A percentile compares a stretch with the other conserved stretches of the same genome.
These are phyloP conservation scores for Sequoiadendron giganteum DNA, from an alignment of 75 land plant genomes.

Conservation along the genomic window DNA sequence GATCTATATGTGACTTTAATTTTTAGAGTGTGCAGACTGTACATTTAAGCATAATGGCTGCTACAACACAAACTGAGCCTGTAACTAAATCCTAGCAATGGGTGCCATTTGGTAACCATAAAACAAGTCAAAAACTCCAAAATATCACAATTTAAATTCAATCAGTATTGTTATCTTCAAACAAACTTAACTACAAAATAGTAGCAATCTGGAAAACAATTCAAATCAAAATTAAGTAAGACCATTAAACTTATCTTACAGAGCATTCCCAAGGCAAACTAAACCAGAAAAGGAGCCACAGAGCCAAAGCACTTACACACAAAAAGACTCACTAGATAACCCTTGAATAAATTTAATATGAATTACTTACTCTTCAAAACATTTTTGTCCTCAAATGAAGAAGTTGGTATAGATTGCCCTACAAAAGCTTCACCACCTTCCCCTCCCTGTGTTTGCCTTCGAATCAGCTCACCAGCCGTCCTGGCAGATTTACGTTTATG, in stretches of 20 bases:
- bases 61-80: not conserved
- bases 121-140: not conserved
- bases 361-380: constrained; percentile 55
- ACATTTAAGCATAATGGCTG: not conserved
- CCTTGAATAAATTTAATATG: not conserved
- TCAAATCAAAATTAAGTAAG: not conserved
- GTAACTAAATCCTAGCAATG: not conserved
- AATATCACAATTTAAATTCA: not conserved
- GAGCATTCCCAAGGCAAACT: not conserved
- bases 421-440: constrained; percentile 55
- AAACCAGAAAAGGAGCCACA: not conserved
- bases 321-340: not conserved
- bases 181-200: not conserved
- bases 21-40: not conserved
- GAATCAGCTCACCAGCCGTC: constrained; percentile 63
- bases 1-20: not conserved
- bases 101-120: not conserved
- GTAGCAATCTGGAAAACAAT: not conserved
- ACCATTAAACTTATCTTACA: not conserved
- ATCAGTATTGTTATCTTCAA: not conserved
- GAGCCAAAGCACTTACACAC: not conserved
- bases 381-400: constrained; percentile 61
- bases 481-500: constrained; percentile 65
- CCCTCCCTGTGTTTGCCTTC: constrained; percentile 53
- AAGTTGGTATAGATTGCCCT: constrained; percentile 20